Evolutionary conservation across 805 yeast species (phyloP), one percentile per base, ranked within the genome.

Genomic region (Novakomyces olei): DNA sequence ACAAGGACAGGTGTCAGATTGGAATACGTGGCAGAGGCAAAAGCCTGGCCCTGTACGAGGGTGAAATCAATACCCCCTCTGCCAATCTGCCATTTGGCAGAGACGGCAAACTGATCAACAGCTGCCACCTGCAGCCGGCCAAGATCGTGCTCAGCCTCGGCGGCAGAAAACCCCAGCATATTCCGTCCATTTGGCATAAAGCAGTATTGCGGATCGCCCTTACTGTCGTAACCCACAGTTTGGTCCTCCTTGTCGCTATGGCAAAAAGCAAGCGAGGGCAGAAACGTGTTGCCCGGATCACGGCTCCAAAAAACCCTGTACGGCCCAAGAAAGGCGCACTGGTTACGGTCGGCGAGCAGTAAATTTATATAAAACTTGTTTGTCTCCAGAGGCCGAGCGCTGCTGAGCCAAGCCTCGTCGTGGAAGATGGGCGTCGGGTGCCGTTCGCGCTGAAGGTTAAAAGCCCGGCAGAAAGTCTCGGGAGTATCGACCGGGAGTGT

Each of bases 321-420:
- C 14, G 92, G 91, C 42, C 67, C 70, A 5, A 74, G 59, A 54
- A 63, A 75, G 4, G 63, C 64, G 32, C 69, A 62, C 33, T 60
- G 55, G 16, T 58, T 52, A 49, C 69, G 80, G 32, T 50, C 52
- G 15, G 57, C 72, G 17, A 74, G 54, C 41, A 71, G 53, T 44
- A 76, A 46, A 48, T 78, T 77, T 24, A 68, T 65, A 51, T 66
- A 75, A 50, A 76, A 78, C 52, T 75, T 77, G 57, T 78, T 77
- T 15, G 92, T 79, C 45, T 71, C 69, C 38, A 65, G 59, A 2
- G 72, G 33, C 3, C 9, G 15, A 5, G 27, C n/a, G 12, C 19
- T 19, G 12, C 25, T 16, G 9, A 29, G 10, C 10, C 10, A 22
- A 5, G 14, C 19, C 23, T n/a, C n/a, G n/a, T n/a, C n/a, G n/a